These are phyloP conservation scores for Coleophoma cylindrospora DNA, from an alignment of 2,329 filamentous ascomycete genomes.

Conservation along the genomic window DNA sequence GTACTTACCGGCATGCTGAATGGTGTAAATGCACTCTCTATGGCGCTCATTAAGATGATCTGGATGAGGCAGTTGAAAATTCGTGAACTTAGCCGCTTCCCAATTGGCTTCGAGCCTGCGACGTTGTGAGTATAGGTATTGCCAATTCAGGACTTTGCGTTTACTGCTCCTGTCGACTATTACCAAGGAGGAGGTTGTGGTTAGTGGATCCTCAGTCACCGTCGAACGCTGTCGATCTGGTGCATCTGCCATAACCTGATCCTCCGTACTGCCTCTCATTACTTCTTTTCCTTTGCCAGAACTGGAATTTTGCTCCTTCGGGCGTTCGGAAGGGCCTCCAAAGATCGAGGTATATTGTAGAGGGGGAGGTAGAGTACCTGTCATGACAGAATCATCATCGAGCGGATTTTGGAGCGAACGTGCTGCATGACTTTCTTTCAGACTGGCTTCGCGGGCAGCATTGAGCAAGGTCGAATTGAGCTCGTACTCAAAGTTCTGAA, in stretches of 20 bases:
- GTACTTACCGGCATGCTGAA: constrained; percentile 82
- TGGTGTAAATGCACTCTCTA: constrained; percentile 87
- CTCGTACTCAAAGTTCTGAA: constrained; percentile 60
- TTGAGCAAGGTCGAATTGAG: constrained; percentile 21
- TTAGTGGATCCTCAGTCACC: not conserved
- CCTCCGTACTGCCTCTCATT: constrained; percentile 3
- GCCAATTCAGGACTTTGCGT: constrained; percentile 76
- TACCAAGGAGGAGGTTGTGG: constrained; percentile 25
- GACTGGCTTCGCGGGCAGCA: not conserved
- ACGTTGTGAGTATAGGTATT: constrained; percentile 86
- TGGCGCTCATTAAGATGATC: constrained; percentile 77
- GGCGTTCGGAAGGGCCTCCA: constrained; percentile 10
- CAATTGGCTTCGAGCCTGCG: constrained; percentile 84
- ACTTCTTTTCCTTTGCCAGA: constrained; percentile 6
- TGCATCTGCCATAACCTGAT: constrained; percentile 5
- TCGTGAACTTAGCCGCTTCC: constrained; percentile 74
- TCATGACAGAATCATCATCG: constrained; percentile 44
- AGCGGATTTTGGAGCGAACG: constrained; percentile 25
- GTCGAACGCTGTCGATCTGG: not conserved
- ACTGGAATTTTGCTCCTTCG: constrained; percentile 5
- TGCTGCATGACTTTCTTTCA: constrained; percentile 29
- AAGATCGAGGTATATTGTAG: constrained; percentile 18
- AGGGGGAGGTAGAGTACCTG: constrained; percentile 25
- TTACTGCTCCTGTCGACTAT: constrained; percentile 45
- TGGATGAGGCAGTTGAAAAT: constrained; percentile 88